Evolutionary conservation across 73 alveolate genomes (phyloP).

Genomic region (Uronychia setigera): DNA sequence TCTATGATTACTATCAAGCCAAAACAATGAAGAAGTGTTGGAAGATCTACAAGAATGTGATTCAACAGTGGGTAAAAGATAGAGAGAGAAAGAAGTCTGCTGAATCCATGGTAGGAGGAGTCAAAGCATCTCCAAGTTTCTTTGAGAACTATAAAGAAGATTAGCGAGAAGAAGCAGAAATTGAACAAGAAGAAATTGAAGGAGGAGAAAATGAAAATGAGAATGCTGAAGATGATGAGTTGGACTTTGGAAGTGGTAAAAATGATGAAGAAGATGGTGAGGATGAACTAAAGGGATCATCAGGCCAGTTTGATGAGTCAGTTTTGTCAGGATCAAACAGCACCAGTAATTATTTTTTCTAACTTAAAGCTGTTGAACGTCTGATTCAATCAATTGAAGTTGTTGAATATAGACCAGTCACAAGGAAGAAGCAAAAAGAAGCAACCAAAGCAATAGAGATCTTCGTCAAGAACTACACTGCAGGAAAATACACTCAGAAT

Average conservation of each 20-base stretch:
- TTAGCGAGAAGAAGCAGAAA: background rate
- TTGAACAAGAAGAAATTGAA: background rate
- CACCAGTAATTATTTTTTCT: too few relatives aligned
- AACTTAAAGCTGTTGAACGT: background rate
- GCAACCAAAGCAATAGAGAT: background rate
- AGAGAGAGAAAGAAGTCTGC: background rate
- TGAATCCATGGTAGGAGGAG: background rate
- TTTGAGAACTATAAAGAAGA: background rate
- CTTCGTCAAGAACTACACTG: background rate
- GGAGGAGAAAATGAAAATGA: background rate
- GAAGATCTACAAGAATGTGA: background rate
- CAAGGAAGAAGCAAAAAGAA: background rate
- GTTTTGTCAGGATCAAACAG: too few relatives aligned
- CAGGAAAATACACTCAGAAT: background rate
- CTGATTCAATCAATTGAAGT: background rate
- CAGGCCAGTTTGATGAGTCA: background rate
- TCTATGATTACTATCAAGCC: slow-evolving; percentile 3
- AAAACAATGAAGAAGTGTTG: background rate
- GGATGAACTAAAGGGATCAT: background rate
- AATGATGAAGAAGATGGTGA: slow-evolving; percentile 8
- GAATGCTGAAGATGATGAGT: background rate
- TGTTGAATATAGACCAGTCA: background rate
- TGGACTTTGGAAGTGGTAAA: background rate
- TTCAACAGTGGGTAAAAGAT: background rate
- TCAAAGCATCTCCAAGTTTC: background rate